Percentiles rank a stretch among this genome's conserved stretches.
These are phyloP conservation scores for Termitomyces sp. DNA, from an alignment of 768 basidiomycete species.

Conservation along the genomic window DNA sequence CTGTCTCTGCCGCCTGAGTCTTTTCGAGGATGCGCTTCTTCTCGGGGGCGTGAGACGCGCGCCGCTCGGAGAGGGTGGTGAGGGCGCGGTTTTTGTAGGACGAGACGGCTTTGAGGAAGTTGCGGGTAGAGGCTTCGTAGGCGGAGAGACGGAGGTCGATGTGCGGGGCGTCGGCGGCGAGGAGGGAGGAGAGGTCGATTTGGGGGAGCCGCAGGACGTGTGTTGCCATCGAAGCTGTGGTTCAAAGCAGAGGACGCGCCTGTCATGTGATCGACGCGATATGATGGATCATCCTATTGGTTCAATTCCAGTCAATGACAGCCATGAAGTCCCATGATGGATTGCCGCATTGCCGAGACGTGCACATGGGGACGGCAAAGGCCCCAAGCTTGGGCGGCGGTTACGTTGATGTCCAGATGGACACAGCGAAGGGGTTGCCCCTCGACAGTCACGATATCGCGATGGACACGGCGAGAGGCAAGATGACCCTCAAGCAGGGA, in stretches of 20 bases:
- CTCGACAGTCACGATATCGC: conserved; percentile 46
- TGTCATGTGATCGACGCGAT: conserved; percentile 17
- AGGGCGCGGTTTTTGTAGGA: conserved; percentile 72
- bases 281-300: neutral
- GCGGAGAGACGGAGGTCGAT: conserved; percentile 61
- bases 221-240: neutral
- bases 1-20: conserved; percentile 56
- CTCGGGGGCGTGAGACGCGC: conserved; percentile 56
- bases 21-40: conserved; percentile 63
- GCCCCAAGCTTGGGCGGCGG: conserved; percentile 22
- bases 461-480: conserved; percentile 64
- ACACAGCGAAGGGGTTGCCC: conserved; percentile 64
- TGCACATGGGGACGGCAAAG: conserved; percentile 82
- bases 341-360: conserved; percentile 40
- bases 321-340: conserved; percentile 13
- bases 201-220: conserved; percentile 42
- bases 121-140: conserved; percentile 64
- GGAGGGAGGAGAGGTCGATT: conserved; percentile 56
- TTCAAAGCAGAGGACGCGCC: conserved; percentile 3
- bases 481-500: conserved; percentile 51
- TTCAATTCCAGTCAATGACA: neutral
- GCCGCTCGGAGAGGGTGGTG: conserved; percentile 62
- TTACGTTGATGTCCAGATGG: conserved; percentile 60
- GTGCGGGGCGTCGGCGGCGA: conserved; percentile 50
- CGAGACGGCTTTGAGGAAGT: conserved; percentile 69